A percentile compares a stretch with the other conserved stretches of the same genome.
phyloP scores from a whole-genome alignment of 1,139 yeast species.

The Diutina rugosa region DNA sequence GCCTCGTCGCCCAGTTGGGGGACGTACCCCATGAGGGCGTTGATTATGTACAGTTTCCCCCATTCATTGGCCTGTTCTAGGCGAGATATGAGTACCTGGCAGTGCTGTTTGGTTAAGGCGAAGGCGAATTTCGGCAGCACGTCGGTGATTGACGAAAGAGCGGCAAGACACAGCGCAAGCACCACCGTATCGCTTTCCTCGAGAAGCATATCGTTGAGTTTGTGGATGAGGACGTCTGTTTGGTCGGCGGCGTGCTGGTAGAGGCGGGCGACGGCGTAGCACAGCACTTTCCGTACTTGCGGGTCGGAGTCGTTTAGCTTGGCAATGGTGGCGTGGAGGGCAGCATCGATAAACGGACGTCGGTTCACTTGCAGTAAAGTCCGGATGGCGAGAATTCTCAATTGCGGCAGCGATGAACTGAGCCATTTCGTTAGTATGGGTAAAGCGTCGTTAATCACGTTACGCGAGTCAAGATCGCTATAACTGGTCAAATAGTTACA shows the following conservation, averaged over 20 bases:
- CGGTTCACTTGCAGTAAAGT: background rate
- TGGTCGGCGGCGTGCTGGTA: conserved; percentile 43
- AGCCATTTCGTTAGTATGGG: background rate
- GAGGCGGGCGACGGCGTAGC: conserved; percentile 55
- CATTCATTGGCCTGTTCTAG: conserved; percentile 60
- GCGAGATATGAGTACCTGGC: conserved; percentile 34
- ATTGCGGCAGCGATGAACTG: background rate
- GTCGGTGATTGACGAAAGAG: conserved; percentile 56
- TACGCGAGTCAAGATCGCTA: background rate
- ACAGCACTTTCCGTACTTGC: conserved; percentile 38
- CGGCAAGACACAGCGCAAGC: conserved; percentile 55
- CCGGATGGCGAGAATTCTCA: background rate
- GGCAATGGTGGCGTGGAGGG: background rate
- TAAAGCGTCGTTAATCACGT: background rate
- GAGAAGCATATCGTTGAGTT: conserved; percentile 43
- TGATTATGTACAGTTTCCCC: conserved; percentile 64
- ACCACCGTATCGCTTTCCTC: conserved; percentile 54
- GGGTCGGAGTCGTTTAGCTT: background rate
- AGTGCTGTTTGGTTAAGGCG: conserved; percentile 44
- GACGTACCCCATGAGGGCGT: conserved; percentile 54
- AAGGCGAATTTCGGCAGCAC: conserved; percentile 34
- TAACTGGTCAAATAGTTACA: background rate
- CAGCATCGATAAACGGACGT: background rate
- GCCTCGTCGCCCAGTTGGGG: conserved; percentile 65
- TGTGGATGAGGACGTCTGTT: conserved; percentile 33